Conservation (phyloP, 306 rosid genomes). For the Dicorynia guianensis region DNA sequence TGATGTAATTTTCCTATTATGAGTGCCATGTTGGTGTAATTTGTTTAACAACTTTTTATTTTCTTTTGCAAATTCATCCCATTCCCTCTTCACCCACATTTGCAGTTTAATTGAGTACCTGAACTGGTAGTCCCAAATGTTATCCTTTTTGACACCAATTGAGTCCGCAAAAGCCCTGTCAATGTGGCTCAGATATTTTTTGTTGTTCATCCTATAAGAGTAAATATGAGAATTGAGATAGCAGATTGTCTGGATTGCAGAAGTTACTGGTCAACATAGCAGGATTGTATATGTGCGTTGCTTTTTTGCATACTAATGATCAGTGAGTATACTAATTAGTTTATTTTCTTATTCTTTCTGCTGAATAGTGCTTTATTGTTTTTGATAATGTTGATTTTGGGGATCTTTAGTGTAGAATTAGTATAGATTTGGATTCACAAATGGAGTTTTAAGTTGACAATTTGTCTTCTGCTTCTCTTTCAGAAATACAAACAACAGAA, state of each 20-base stretch:
- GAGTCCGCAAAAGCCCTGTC: not conserved
- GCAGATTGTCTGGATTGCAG: not conserved
- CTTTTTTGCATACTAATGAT: slow-evolving; percentile 4
- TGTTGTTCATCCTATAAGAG: slow-evolving; percentile 5
- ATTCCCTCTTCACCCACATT: too few species aligned
- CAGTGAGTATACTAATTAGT: not conserved
- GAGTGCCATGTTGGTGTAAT: not conserved
- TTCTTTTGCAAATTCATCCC: not conserved
- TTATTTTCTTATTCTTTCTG: not conserved
- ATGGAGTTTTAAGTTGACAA: slow-evolving; percentile 35
- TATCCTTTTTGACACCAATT: not conserved
- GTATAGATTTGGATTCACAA: not conserved
- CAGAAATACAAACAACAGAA: slow-evolving; percentile 49
- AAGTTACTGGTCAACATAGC: not conserved
- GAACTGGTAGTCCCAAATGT: not conserved
- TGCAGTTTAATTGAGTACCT: too few species aligned
- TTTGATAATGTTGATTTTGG: slow-evolving; percentile 9
- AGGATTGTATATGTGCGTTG: not conserved
- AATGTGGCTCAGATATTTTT: slow-evolving; percentile 10
- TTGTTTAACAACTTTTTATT: not conserved
- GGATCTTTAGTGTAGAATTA: not conserved
- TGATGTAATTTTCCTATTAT: too few species aligned
- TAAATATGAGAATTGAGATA: slow-evolving; percentile 21
- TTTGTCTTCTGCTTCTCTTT: slow-evolving; percentile 46
- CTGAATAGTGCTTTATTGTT: not conserved